These are phyloP conservation scores for Daldinia childiae DNA, from an alignment of 495 filamentous ascomycete species.

Conservation along the genomic window DNA sequence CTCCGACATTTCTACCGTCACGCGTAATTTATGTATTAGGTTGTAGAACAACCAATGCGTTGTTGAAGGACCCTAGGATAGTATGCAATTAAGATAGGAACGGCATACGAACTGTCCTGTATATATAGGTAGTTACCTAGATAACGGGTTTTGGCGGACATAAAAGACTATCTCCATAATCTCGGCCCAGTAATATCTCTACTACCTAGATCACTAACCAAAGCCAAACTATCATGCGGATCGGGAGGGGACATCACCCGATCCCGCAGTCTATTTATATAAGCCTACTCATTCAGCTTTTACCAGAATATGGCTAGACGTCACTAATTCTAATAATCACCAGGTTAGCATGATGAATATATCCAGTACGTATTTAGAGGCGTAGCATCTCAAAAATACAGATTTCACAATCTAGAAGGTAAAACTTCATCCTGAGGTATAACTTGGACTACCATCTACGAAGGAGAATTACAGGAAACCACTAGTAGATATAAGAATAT, in stretches of 20 bases:
- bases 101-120: too few relatives aligned
- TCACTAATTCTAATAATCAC: too few relatives aligned
- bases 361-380: too few relatives aligned
- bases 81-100: not conserved
- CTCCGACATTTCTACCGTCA: slow-evolving; percentile 6
- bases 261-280: not conserved
- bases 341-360: too few relatives aligned
- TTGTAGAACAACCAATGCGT: not conserved
- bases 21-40: slow-evolving; percentile 22
- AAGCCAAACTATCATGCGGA: not conserved
- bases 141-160: slow-evolving; percentile 14
- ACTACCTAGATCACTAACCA: not conserved
- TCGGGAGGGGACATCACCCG: not conserved
- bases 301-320: too few relatives aligned
- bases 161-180: slow-evolving; percentile 25
- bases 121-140: not conserved
- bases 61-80: not conserved
- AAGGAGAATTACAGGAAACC: too few relatives aligned
- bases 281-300: too few relatives aligned
- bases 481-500: too few relatives aligned
- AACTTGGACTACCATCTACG: too few relatives aligned
- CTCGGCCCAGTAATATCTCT: not conserved
- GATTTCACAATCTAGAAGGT: too few relatives aligned
- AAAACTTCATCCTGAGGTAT: too few relatives aligned
- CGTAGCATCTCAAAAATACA: too few relatives aligned